A percentile compares a stretch with the other conserved stretches of the same genome.
Conservation (phyloP, 768 basidiomycete genomes). For the Strobilomyces confusus region DNA sequence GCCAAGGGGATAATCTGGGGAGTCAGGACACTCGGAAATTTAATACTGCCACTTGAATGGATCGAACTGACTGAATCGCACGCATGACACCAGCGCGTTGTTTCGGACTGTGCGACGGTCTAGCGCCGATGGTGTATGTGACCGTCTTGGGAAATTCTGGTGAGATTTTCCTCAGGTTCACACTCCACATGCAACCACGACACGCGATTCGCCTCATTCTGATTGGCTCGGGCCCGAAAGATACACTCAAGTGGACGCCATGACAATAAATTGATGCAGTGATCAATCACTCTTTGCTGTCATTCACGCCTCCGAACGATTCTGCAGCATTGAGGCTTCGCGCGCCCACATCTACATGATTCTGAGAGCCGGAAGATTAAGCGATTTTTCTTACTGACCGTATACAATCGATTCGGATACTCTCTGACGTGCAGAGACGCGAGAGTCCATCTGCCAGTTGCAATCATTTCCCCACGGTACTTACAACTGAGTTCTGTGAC, state of each 20-base stretch:
- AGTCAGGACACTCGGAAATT: too few relatives aligned
- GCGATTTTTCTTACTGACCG: not conserved
- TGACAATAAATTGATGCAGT: too few relatives aligned
- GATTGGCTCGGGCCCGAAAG: not conserved
- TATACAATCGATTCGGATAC: not conserved
- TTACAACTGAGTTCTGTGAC: constrained; percentile 9
- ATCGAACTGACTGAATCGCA: too few relatives aligned
- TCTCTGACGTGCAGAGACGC: not conserved
- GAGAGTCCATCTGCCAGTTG: not conserved
- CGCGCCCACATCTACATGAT: not conserved
- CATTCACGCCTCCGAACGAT: too few relatives aligned
- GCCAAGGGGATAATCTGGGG: too few relatives aligned
- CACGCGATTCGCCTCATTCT: not conserved
- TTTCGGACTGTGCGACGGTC: too few relatives aligned
- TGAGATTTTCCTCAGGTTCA: not conserved
- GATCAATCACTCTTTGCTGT: too few relatives aligned
- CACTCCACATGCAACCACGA: not conserved
- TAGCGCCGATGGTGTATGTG: not conserved
- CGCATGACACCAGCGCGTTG: too few relatives aligned
- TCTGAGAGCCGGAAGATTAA: not conserved
- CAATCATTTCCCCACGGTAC: constrained; percentile 6
- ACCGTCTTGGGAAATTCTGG: not conserved
- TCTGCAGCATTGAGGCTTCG: too few relatives aligned
- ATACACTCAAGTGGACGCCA: too few relatives aligned
- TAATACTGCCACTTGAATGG: too few relatives aligned